Evolutionary conservation across 2,329 filamentous ascomycete species (phyloP), one percentile per base, ranked within the genome.

Genomic region (Aspergillus transmontanensis): DNA sequence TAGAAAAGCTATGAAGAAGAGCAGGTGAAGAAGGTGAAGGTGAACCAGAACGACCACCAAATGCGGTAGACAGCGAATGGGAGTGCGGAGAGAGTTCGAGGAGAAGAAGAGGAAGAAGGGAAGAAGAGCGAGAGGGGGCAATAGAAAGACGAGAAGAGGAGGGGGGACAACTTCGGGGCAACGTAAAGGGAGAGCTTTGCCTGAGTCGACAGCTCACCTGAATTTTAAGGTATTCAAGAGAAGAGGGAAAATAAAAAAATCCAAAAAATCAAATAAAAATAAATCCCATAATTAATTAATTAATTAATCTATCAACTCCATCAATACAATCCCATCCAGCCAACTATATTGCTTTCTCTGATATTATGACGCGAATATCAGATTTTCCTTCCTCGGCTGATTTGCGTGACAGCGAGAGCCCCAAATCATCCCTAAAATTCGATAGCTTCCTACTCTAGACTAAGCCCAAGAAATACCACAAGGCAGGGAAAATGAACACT

Each of bases 191-290:
- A 34, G 50, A 36, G 34, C 28, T 53, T 48, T 50, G 11, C 50
- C 26, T 19, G 14, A 55, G 51, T 55, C 51, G 32, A 55, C 19
- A 55, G 51, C 51, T 55, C 51, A 55, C 51, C 51, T 55, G 51
- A 55, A 55, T 55, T 55, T 39, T 55, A 55, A 55, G 51, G 51
- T 55, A 39, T 14, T 53, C 30, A 53, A 53, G 9, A 36, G 9
- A 26, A 51, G 28, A 50, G 6, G 14, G 6, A 41, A 41, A n/a
- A 41, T 19, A 19, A 41, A 51, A 26, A 26, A 26, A 26, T 26
- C 3, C 4, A 23, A 28, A 50, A 50, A 50, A 50, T 28, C 6
- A 28, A 10, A 50, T 19, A 50, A 34, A 12, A 34, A 51, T 51
- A 32, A 51, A 32, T n/a, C 28, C 9, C 9, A 32, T 4, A 53